Conservation (phyloP, 305 asterid species). For the Caryopteris hybrid region DNA sequence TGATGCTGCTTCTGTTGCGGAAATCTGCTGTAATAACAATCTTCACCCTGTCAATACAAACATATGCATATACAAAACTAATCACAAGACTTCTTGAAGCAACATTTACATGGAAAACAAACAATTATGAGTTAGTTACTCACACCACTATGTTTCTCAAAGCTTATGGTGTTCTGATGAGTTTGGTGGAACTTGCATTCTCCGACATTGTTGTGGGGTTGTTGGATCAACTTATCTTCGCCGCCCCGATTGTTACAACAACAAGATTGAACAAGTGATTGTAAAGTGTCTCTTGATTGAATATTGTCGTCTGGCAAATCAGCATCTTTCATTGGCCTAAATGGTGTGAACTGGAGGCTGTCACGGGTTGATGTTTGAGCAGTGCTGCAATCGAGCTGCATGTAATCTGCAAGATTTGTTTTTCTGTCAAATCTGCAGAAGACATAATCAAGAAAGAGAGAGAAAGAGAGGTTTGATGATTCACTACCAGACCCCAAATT, state of each 20-base stretch:
- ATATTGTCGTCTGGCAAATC: not conserved
- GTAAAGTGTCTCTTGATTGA: constrained; percentile 28
- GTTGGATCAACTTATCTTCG: not conserved
- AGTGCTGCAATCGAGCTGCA: not conserved
- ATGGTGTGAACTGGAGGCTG: not conserved
- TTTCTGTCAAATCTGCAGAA: not conserved
- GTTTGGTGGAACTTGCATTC: constrained; percentile 13
- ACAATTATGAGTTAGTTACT: not conserved
- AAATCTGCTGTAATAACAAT: not conserved
- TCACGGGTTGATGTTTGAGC: not conserved
- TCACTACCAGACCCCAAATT: not conserved
- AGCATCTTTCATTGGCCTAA: not conserved
- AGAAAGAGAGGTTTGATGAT: not conserved
- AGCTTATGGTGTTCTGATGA: not conserved
- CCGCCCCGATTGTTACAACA: constrained; percentile 11
- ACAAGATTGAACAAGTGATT: constrained; percentile 39
- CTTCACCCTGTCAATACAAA: constrained; percentile 11
- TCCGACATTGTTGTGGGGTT: not conserved
- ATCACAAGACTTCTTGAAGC: not conserved
- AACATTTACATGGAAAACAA: not conserved
- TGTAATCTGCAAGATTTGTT: not conserved
- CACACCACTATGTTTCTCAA: constrained; percentile 13
- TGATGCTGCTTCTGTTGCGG: constrained; percentile 10
- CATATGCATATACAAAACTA: not conserved
- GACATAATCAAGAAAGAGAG: not conserved